Base-by-base conservation (phyloP, 2,329 filamentous ascomycete genomes). In the Neofusicoccum parvum region DNA sequence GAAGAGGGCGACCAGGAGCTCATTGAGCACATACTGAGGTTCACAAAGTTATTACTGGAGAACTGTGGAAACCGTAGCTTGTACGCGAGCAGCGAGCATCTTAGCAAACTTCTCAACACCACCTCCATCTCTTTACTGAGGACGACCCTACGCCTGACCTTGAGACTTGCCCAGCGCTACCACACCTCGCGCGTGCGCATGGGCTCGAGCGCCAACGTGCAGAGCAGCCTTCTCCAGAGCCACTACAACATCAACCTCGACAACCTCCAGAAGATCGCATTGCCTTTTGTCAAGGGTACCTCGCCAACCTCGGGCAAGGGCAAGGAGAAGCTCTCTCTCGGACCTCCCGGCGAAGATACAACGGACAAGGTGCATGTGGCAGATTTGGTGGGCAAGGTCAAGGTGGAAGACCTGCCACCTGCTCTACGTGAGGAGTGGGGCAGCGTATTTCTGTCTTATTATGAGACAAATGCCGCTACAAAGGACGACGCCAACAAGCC, bases 51-150 rank as follows among this genome's bases (percentile, higher is more conserved):
- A 77, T 84, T 99, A 36, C 81, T 98, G 60, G 92, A 98, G 76
- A 95, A 97, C 75, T 99, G 95, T 78, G 95, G 94, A 67, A 99
- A 99, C 75, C 86, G 96, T 71, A 97, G 94, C 80, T 89, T 99
- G 72, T 99, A 98, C 77, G 92, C 90, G 67, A 99, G 95, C 82
- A 98, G 94, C 76, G 85, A 90, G 70, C 92, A 96, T 72, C 82
- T 99, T 67, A 95, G 94, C 75, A 90, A 94, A 74, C 85, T 99
- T 46, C 86, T 99, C 66, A 92, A 97, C 78, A 94, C 91, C 50
- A 94, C 92, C 2, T 94, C 91, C 27, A 84, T 94, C 65, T 87
- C 88, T 34, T 85, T 99, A 56, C 84, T 99, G 63, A 88, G 91
- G 73, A 86, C 86, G 36, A 90, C 92, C 9, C 85, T 99, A 48